Evolutionary conservation across 345 rosid genomes (phyloP), one percentile per base, ranked within the genome.

Genomic region (Ailanthus altissimus): DNA sequence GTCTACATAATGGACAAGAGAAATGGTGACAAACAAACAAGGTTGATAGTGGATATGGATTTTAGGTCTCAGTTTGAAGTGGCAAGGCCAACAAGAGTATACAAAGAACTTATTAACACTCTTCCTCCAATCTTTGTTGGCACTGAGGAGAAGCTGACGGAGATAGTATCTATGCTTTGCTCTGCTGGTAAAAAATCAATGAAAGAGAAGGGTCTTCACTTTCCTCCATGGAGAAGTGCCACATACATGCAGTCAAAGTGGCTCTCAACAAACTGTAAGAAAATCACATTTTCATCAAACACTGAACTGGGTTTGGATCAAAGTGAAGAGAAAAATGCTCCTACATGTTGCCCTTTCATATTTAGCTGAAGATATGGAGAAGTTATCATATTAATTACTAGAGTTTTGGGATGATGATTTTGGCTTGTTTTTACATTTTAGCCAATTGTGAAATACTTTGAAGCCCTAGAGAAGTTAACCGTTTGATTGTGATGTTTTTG

Each of bases 171-270:
- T 6, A 50, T 89, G 76, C 67, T 88, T 18, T 86, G 90, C 66
- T 56, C 83, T 42, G 93, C 89, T 67, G 81, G 84, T 23, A 82
- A 84, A 36, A 59, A 82, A 45, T 86, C 89, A 0, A 81, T 89
- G 56, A 77, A 82, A 60, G 83, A 88, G 63, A 84, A 79, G 8
- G 86, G 83, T 28, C 84, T 88, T 50, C 62, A 79, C 60, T 25
- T 88, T 26, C 88, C 89, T 16, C 93, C 93, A 3, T 88, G 91
- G 91, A 89, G 93, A 75, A 85, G 84, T 60, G 60, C 69, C 0
- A 75, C 65, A n/a, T 86, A 82, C 85, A 85, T 90, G 93, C 87
- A 70, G 47, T 79, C 87, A 5, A 90, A 88, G 73, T 90, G 93
- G 93, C 42, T 86, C 20, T 75, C 89, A 50, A 85, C 71, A 67